Conservation (phyloP, 495 filamentous ascomycete species). For the Elaphomyces granulatus region DNA sequence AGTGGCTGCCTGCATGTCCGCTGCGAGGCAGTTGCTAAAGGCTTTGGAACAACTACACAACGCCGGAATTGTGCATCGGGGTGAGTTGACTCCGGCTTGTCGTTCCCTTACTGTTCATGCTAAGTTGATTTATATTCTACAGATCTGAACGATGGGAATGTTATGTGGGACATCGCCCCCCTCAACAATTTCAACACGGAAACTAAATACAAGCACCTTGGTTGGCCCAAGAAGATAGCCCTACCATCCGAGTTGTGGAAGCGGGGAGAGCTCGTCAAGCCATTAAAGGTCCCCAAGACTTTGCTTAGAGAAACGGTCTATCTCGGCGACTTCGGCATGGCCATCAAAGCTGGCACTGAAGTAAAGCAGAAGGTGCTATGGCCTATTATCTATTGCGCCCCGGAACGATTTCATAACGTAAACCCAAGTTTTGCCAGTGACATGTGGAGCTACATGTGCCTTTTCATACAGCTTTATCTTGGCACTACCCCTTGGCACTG, state of each 20-base stretch:
- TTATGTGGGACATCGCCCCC: conserved; percentile 16
- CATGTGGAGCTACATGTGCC: too few relatives aligned
- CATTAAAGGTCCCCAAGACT: conserved; percentile 5
- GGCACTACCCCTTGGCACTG: too few relatives aligned
- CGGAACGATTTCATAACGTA: too few relatives aligned
- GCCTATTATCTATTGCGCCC: too few relatives aligned
- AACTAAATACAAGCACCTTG: conserved; percentile 15
- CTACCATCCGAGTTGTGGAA: conserved; percentile 9
- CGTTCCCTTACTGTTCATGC: conserved; percentile 1
- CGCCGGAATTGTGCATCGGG: conserved; percentile 15
- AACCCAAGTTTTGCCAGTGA: too few relatives aligned
- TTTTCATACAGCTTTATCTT: too few relatives aligned
- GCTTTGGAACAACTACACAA: conserved; percentile 17
- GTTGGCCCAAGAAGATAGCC: conserved; percentile 13
- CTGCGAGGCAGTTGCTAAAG: conserved; percentile 17
- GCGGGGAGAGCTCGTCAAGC: conserved; percentile 13
- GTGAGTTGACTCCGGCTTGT: conserved; percentile 8
- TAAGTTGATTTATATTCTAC: conserved; percentile 6
- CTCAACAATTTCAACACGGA: conserved; percentile 9
- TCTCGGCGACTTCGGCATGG: conserved; percentile 39
- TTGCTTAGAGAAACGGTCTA: conserved; percentile 32
- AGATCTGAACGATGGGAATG: conserved; percentile 13
- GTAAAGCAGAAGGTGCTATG: too few relatives aligned
- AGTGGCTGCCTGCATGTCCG: conserved; percentile 16
- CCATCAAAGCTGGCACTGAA: too few relatives aligned